Evolutionary conservation across 2,329 filamentous ascomycete genomes (phyloP).

Genomic region (Neonectria hederae): DNA sequence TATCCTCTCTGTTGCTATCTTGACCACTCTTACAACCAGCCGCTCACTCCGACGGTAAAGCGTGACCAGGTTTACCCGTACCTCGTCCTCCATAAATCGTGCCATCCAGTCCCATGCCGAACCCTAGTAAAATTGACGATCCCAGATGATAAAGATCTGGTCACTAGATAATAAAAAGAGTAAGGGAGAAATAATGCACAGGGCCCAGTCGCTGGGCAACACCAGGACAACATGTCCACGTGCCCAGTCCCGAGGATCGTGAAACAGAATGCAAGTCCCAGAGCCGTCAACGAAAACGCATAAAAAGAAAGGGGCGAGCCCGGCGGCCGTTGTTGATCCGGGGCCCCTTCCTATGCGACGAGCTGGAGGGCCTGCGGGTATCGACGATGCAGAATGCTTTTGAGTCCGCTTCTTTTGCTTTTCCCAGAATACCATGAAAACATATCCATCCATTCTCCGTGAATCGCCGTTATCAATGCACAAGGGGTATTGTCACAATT

Average conservation of each 20-base stretch:
- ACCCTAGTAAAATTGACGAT: constrained; percentile 17
- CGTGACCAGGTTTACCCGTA: constrained; percentile 13
- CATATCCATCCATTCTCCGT: constrained; percentile 38
- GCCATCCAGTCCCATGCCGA: constrained; percentile 8
- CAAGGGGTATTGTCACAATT: constrained; percentile 42
- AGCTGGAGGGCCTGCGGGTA: constrained; percentile 43
- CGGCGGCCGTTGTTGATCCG: constrained; percentile 26
- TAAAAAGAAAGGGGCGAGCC: constrained; percentile 25
- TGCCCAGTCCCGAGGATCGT: constrained; percentile 35
- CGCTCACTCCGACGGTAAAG: constrained; percentile 17
- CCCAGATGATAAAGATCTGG: constrained; percentile 18
- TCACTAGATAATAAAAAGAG: constrained; percentile 23
- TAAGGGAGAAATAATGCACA: constrained; percentile 27
- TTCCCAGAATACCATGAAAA: constrained; percentile 45
- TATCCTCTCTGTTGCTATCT: constrained; percentile 28
- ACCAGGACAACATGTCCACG: constrained; percentile 23
- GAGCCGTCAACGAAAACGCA: constrained; percentile 32
- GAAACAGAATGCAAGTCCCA: constrained; percentile 43
- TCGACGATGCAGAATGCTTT: constrained; percentile 47
- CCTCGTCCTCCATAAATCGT: constrained; percentile 11
- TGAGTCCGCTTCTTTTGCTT: constrained; percentile 43
- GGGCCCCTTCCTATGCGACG: constrained; percentile 28
- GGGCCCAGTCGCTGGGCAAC: constrained; percentile 22
- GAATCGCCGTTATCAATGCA: constrained; percentile 43
- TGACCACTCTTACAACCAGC: constrained; percentile 20